Percentiles rank a stretch among this genome's conserved stretches.
Conservation (phyloP, 2,329 filamentous ascomycete species). For the Dothistroma septosporum region DNA sequence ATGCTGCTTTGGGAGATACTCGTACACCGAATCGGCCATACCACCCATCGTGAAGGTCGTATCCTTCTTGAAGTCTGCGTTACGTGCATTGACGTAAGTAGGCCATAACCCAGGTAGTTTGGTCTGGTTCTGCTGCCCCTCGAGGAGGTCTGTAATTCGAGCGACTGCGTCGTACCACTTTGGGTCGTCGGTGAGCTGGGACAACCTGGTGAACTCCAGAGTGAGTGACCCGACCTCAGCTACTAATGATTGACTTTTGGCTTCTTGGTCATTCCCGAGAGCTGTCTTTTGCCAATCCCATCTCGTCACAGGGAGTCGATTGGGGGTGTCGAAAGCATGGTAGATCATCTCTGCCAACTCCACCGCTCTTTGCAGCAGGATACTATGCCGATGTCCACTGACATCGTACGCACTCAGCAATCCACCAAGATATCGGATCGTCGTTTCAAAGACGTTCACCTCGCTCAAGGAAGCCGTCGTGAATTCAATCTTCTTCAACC, state of each 20-base stretch:
- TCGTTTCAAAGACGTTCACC: conserved; percentile 68
- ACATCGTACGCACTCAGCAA: conserved; percentile 66
- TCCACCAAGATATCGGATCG: conserved; percentile 68
- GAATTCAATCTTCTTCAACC: conserved; percentile 60
- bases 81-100: conserved; percentile 46
- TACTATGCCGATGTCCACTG: conserved; percentile 45
- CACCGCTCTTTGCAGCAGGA: conserved; percentile 57
- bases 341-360: conserved; percentile 64
- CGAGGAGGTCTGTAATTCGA: conserved; percentile 55
- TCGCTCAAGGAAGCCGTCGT: conserved; percentile 46
- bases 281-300: conserved; percentile 52
- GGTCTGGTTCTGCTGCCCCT: conserved; percentile 52
- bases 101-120: conserved; percentile 62
- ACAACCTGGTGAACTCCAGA: conserved; percentile 61
- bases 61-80: conserved; percentile 33
- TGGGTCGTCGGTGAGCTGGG: conserved; percentile 58
- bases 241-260: conserved; percentile 38
- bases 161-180: conserved; percentile 61
- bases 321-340: conserved; percentile 64
- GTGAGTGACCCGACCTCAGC: conserved; percentile 57
- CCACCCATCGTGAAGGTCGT: conserved; percentile 33
- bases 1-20: conserved; percentile 33
- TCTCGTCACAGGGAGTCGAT: conserved; percentile 60
- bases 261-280: conserved; percentile 29
- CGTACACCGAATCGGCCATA: conserved; percentile 37